Evolutionary conservation across 1,139 yeast genomes (phyloP), one percentile per base, ranked within the genome.

Genomic region (Blastobotrys ciferrii): DNA sequence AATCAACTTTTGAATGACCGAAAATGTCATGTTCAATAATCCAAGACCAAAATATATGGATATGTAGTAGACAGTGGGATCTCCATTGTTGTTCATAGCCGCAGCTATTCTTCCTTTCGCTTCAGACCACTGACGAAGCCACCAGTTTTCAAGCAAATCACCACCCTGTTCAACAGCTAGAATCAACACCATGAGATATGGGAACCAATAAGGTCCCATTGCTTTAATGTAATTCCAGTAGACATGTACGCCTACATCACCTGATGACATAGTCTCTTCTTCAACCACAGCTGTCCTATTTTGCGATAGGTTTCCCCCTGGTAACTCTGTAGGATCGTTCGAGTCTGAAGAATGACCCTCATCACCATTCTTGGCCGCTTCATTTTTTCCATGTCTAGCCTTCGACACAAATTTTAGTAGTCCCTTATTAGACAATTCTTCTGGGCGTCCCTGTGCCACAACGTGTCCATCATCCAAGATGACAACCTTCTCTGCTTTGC

Each of bases 401-500:
- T 23, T 23, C 28, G 28, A 9, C 5, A 6, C 9, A 23, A 23
- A 23, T 6, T 23, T 9, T 23, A 11, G 19, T 23, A 83, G 69
- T 58, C 98, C 98, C 48, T 86, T 84, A 46, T 74, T 75, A 33
- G 80, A 69, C 40, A 80, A 75, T 58, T 79, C 83, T 13, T 87
- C 86, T 71, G 98, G 92, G n/a, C 82, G 64, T 47, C 97, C 97
- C 67, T 86, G 94, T 25, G 77, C 78, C 55, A 76, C 75, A 40
- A 91, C 75, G 59, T 83, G 78, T 60, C 98, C 98, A 63, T 89
- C 87, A 40, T 87, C 88, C 82, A 92, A 73, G 17, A 84, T 76
- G 45, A 91, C 80, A 48, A 91, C 84, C 74, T 80, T 78, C 23
- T 80, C 84, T 17, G 98, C 98, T 56, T 82, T 79, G 58, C 80